These are phyloP conservation scores for Trichoderma sp. DNA, from an alignment of 2,329 filamentous ascomycete species.

Conservation along the genomic window DNA sequence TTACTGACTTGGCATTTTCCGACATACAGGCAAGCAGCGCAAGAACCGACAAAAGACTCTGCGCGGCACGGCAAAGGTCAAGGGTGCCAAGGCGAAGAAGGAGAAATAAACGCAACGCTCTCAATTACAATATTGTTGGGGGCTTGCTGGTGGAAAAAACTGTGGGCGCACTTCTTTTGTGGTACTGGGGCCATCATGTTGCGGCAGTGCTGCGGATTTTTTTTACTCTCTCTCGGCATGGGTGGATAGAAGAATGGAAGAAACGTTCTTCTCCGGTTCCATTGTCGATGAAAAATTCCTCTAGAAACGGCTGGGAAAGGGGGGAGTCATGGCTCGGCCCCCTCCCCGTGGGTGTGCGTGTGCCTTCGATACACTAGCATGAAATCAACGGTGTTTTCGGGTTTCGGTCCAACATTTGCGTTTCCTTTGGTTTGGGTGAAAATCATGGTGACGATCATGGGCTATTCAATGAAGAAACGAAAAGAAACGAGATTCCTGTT, in stretches of 20 bases:
- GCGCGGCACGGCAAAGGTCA: conserved; percentile 96
- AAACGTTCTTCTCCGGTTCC: not conserved
- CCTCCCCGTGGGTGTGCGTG: conserved; percentile 35
- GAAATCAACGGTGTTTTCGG: conserved; percentile 48
- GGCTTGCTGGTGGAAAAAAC: conserved; percentile 24
- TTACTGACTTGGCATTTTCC: conserved; percentile 32
- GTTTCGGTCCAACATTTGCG: conserved; percentile 41
- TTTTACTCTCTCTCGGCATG: conserved; percentile 32
- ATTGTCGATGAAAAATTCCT: conserved; percentile 35
- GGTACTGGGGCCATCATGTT: conserved; percentile 34
- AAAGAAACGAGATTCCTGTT: conserved; percentile 1
- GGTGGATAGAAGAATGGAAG: conserved; percentile 1
- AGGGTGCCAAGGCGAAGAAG: conserved; percentile 94
- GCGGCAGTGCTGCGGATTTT: conserved; percentile 36
- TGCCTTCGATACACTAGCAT: conserved; percentile 46
- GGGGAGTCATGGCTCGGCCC: conserved; percentile 30
- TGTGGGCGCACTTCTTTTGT: conserved; percentile 22
- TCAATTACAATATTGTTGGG: conserved; percentile 36
- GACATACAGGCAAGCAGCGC: conserved; percentile 90
- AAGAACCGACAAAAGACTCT: conserved; percentile 99
- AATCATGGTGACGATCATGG: conserved; percentile 14
- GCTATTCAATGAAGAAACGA: conserved; percentile 15
- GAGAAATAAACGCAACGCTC: conserved; percentile 67
- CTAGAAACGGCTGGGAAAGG: conserved; percentile 37
- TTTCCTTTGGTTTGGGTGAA: conserved; percentile 10